Conservation (phyloP, 176 grass and related monocot species). For the Oropetium thomaeum region DNA sequence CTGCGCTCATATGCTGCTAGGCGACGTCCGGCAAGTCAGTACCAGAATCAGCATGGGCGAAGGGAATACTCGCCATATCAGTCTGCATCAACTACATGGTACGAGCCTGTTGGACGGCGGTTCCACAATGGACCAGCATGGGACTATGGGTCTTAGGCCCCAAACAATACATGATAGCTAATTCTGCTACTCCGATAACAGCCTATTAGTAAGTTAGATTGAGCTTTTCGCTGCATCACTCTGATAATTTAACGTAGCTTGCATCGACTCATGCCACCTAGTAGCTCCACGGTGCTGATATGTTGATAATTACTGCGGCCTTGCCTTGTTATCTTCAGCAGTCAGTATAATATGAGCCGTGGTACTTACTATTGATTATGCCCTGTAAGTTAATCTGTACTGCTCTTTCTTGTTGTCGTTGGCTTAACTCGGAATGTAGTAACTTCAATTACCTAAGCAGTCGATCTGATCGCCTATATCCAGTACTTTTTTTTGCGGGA, state of each 20-base stretch:
- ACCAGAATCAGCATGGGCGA: background rate
- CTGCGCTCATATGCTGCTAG: background rate
- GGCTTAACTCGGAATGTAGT: too few relatives aligned
- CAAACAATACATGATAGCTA: background rate
- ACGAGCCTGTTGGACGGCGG: background rate
- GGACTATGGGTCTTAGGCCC: background rate
- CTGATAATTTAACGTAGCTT: background rate
- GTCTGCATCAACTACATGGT: background rate
- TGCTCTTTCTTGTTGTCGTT: too few relatives aligned
- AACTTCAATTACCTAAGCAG: too few relatives aligned
- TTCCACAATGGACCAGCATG: background rate
- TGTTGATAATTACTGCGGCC: background rate
- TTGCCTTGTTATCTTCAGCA: background rate
- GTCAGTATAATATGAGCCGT: background rate
- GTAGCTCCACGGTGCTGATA: background rate
- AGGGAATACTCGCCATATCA: background rate
- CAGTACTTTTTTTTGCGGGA: too few relatives aligned
- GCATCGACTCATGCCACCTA: background rate
- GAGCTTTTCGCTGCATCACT: background rate
- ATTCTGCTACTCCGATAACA: too few relatives aligned
- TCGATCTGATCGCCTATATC: too few relatives aligned
- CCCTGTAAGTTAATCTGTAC: background rate
- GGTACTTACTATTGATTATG: background rate
- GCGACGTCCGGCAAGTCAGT: background rate
- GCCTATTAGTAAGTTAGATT: too few relatives aligned